phyloP scores from a whole-genome alignment of 1,139 yeast genomes.

The Yamadazyma membranifaciens region DNA sequence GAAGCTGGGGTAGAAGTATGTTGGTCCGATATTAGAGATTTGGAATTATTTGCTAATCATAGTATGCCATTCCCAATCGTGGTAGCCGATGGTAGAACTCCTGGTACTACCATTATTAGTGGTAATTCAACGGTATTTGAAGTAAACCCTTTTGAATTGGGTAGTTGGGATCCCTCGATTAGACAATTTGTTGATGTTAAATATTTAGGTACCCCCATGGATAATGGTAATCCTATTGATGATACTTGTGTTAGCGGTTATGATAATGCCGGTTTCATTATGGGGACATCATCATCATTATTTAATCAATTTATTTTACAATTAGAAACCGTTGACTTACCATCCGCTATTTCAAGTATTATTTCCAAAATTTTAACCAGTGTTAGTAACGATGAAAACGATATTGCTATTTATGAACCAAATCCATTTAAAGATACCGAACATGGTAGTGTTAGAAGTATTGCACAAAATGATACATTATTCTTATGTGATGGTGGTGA shows the following conservation, averaged over 20 bases:
- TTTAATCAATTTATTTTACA: conserved; percentile 74
- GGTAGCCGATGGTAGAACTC: conserved; percentile 76
- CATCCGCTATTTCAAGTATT: conserved; percentile 45
- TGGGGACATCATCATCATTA: conserved; percentile 81
- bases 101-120: conserved; percentile 55
- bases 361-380: conserved; percentile 44
- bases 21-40: conserved; percentile 60
- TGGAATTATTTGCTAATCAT: conserved; percentile 52
- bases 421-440: conserved; percentile 54
- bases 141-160: conserved; percentile 78
- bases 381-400: conserved; percentile 42
- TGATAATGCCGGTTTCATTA: conserved; percentile 79
- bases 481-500: conserved; percentile 46
- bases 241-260: conserved; percentile 61
- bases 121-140: conserved; percentile 76
- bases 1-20: conserved; percentile 64
- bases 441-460: conserved; percentile 29
- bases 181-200: conserved; percentile 64
- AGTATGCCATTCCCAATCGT: conserved; percentile 84
- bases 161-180: conserved; percentile 84
- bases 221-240: conserved; percentile 51
- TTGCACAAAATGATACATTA: conserved; percentile 34
- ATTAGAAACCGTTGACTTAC: conserved; percentile 56
- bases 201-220: conserved; percentile 70
- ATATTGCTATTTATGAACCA: conserved; percentile 48